A percentile compares a stretch with the other conserved stretches of the same genome.
These are phyloP conservation scores for Albifimbria verrucaria DNA, from an alignment of 2,329 filamentous ascomycete genomes.

Conservation along the genomic window DNA sequence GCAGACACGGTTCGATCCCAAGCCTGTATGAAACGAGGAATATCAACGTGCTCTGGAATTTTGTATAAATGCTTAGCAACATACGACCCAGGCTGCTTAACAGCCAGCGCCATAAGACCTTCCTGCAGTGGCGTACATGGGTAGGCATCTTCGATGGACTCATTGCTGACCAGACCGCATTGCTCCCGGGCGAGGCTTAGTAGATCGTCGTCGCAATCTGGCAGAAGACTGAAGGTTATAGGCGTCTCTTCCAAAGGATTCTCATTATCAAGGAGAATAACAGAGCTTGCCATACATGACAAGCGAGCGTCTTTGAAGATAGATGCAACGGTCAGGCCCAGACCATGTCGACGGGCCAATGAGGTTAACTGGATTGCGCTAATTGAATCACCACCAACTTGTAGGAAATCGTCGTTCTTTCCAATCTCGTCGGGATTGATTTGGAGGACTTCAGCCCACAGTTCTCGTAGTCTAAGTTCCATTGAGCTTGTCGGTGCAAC, in stretches of 20 bases:
- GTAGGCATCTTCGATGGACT: constrained; percentile 1
- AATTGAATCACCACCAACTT: constrained; percentile 42
- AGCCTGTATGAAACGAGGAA: background rate
- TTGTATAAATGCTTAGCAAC: background rate
- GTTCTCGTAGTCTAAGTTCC: constrained; percentile 28
- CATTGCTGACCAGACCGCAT: background rate
- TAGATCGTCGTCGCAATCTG: background rate
- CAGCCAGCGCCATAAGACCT: constrained; percentile 2
- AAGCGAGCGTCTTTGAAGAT: constrained; percentile 38
- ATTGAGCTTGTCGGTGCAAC: constrained; percentile 22
- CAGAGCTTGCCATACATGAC: constrained; percentile 36
- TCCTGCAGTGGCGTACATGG: constrained; percentile 3
- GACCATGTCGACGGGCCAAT: constrained; percentile 27
- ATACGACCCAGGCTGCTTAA: constrained; percentile 1
- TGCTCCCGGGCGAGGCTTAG: background rate
- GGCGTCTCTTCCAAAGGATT: no score
- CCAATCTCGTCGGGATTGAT: constrained; percentile 22
- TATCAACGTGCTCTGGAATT: background rate
- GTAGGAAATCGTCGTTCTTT: constrained; percentile 36
- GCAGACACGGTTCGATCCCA: background rate
- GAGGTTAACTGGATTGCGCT: constrained; percentile 42
- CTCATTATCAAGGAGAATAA: no score
- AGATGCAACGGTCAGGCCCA: constrained; percentile 35
- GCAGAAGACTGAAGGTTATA: background rate
- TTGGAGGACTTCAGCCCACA: constrained; percentile 30